phyloP scores from a whole-genome alignment of 2,329 filamentous ascomycete species.

The Curvularia spicifera region DNA sequence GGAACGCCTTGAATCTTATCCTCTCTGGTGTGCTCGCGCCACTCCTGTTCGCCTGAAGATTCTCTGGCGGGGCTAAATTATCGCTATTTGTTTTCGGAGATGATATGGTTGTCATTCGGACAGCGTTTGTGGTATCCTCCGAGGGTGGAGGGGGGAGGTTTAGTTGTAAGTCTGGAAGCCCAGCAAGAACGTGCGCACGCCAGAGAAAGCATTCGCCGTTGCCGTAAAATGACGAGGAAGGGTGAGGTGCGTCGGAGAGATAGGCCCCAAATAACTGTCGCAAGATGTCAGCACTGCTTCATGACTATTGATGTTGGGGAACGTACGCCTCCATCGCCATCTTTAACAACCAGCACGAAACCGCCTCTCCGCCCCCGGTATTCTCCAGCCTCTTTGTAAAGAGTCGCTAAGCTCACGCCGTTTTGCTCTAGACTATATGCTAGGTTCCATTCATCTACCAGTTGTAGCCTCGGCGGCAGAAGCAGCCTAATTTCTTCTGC shows the following conservation, averaged over 20 bases:
- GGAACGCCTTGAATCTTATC: slow-evolving; percentile 96
- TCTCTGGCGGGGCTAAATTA: slow-evolving; percentile 37
- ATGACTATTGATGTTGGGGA: not conserved
- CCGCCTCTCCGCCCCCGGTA: slow-evolving; percentile 75
- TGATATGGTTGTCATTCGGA: slow-evolving; percentile 66
- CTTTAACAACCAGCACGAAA: slow-evolving; percentile 86
- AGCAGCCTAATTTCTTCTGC: slow-evolving; percentile 94
- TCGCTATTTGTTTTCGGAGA: slow-evolving; percentile 27
- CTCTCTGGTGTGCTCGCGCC: slow-evolving; percentile 69
- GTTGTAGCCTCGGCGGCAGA: slow-evolving; percentile 82
- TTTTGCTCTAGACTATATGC: slow-evolving; percentile 91
- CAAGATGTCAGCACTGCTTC: slow-evolving; percentile 12
- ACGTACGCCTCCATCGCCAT: slow-evolving; percentile 75
- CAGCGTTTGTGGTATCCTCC: slow-evolving; percentile 67
- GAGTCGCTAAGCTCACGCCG: slow-evolving; percentile 82
- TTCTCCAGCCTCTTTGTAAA: slow-evolving; percentile 79
- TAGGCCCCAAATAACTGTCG: slow-evolving; percentile 85
- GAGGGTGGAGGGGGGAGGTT: slow-evolving; percentile 73
- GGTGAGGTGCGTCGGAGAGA: slow-evolving; percentile 85
- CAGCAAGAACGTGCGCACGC: slow-evolving; percentile 72
- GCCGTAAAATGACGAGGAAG: slow-evolving; percentile 85
- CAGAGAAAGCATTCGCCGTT: slow-evolving; percentile 96
- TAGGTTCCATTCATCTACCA: slow-evolving; percentile 85
- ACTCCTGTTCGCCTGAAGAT: slow-evolving; percentile 35
- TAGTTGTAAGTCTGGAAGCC: slow-evolving; percentile 53